Evolutionary conservation across 192 early-diverging fungal genomes (phyloP).

Genomic region (Umbelopsis sp.): DNA sequence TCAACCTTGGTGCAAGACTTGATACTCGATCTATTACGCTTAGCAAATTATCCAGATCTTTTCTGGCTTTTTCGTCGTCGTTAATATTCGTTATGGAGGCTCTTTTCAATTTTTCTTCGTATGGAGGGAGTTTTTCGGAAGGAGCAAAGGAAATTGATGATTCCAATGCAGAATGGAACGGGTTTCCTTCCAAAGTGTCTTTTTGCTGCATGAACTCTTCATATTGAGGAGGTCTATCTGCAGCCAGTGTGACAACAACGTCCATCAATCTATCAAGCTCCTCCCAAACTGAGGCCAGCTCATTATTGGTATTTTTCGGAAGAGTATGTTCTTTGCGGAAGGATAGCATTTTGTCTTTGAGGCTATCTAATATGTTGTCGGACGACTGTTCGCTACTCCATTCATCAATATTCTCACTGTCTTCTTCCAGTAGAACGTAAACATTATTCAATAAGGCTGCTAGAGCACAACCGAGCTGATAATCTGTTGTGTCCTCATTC

Average conservation of each 20-base stretch:
- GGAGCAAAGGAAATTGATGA: slow-evolving; percentile 11
- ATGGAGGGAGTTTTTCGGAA: slow-evolving; percentile 7
- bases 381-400: background rate
- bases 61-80: slow-evolving; percentile 48
- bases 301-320: slow-evolving; percentile 1
- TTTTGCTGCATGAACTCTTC: slow-evolving; percentile 10
- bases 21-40: slow-evolving; percentile 56
- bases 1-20: slow-evolving; percentile 50
- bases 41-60: slow-evolving; percentile 56
- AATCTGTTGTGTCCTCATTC: slow-evolving; percentile 38
- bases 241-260: slow-evolving; percentile 25
- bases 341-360: slow-evolving; percentile 30
- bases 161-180: slow-evolving; percentile 15
- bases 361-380: slow-evolving; percentile 25
- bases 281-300: slow-evolving; percentile 39
- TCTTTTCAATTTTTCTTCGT: background rate
- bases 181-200: background rate
- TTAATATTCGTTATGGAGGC: background rate
- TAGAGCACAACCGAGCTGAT: slow-evolving; percentile 57
- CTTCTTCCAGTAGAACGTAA: slow-evolving; percentile 51
- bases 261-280: slow-evolving; percentile 45
- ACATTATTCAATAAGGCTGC: slow-evolving; percentile 54
- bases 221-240: slow-evolving; percentile 32
- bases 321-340: slow-evolving; percentile 24
- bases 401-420: slow-evolving; percentile 19